phyloP scores from a whole-genome alignment of 495 filamentous ascomycete genomes.

The Neurospora hispaniola region DNA sequence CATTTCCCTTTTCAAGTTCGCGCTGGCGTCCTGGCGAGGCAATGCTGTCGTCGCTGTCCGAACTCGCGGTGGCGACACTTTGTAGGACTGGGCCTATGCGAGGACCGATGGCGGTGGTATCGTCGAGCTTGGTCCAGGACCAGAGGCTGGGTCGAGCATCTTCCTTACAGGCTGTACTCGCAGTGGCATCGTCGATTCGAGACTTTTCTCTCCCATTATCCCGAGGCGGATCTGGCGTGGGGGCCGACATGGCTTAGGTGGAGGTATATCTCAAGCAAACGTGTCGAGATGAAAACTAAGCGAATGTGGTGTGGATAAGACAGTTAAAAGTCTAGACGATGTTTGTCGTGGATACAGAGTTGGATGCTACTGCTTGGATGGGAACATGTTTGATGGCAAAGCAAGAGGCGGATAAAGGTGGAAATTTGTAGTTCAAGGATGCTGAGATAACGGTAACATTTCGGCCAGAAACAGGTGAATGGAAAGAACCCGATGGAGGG shows the following conservation, averaged over 20 bases:
- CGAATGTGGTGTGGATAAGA: too few relatives aligned
- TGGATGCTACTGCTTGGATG: neutral
- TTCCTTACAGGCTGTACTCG: neutral
- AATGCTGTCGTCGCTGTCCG: conserved; percentile 30
- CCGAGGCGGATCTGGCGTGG: neutral
- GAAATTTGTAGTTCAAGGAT: neutral
- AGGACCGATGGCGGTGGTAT: conserved; percentile 19
- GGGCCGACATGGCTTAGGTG: neutral
- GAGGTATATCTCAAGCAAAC: too few relatives aligned
- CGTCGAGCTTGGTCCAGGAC: neutral
- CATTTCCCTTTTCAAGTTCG: conserved; percentile 62
- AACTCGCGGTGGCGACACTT: conserved; percentile 21
- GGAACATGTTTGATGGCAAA: neutral
- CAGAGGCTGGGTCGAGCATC: neutral
- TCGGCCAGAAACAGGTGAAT: neutral
- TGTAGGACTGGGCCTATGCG: conserved; percentile 36
- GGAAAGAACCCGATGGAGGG: neutral
- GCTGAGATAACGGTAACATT: neutral
- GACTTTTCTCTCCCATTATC: neutral
- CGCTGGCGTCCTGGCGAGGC: conserved; percentile 59
- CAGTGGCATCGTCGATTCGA: neutral
- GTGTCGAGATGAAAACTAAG: too few relatives aligned
- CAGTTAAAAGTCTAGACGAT: too few relatives aligned
- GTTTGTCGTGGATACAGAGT: neutral
- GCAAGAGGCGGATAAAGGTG: neutral